Evolutionary conservation across 2,329 filamentous ascomycete species (phyloP), one percentile per base, ranked within the genome.

Genomic region (Xylaria sp.): DNA sequence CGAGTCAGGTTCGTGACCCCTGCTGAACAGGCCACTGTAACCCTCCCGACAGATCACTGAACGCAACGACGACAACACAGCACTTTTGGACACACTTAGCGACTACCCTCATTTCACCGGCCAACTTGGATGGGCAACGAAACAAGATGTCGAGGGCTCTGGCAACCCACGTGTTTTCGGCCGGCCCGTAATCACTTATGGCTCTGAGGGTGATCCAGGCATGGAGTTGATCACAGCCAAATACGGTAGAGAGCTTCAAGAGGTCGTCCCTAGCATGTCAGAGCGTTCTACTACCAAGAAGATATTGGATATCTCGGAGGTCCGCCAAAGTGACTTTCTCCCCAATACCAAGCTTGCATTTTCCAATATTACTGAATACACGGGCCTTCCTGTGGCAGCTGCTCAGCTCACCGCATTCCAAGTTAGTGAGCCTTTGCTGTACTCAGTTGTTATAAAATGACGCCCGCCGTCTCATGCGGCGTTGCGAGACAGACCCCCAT

Each of bases 71-170:
- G n/a, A n/a, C n/a, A 33, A 52, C 28, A 23, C 1, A 60, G 71
- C 77, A 2, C 75, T 82, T 23, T 60, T 69, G 1, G 68, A 73
- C 19, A 77, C 78, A 0, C 69, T 82, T 2, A 64, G 75, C 43
- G 70, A 70, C n/a, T 80, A 78, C 57, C 78, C 77, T 3, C 80
- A 81, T 57, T 81, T 76, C 68, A 70, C 77, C 38, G 79, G 80
- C 3, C 77, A 78, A 47, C 68, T 83, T 1, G 72, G 73, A 61
- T 77, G 76, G 75, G 73, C 77, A 43, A 66, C 74, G 5, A 55
- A 68, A 60, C 52, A 69, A 61, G 61, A 71, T 28, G 58, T 67
- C 31, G 49, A 65, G 56, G 59, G 47, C 23, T 58, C 65, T 25
- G 31, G 55, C 25, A 70, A 71, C 21, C 60, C 66, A 2, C 56